Evolutionary conservation across 225 moss, liverwort and hornwort genomes (phyloP).

Genomic region (Lunularia cruciata): DNA sequence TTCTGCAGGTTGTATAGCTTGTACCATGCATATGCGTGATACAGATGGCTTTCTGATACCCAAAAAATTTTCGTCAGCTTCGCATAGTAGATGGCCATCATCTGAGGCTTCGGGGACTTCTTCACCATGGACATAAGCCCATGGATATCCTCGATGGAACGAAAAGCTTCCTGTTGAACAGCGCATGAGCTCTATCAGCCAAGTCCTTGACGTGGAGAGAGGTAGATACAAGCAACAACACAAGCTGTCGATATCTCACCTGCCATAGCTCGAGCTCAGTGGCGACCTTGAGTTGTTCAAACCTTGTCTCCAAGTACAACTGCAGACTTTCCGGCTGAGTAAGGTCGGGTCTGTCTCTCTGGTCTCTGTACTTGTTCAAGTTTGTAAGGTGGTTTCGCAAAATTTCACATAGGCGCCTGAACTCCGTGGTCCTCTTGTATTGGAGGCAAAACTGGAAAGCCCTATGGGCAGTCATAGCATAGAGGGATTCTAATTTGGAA

Average conservation of each 20-base stretch:
- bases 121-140: constrained; percentile 98
- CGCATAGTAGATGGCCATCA: constrained; percentile 99
- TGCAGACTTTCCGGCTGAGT: constrained; percentile 94
- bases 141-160: constrained; percentile 95
- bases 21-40: constrained; percentile 97
- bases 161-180: constrained; percentile 81
- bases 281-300: constrained; percentile 97
- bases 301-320: constrained; percentile 92
- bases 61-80: constrained; percentile 96
- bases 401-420: constrained; percentile 93
- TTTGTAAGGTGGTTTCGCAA: constrained; percentile 93
- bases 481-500: constrained; percentile 85
- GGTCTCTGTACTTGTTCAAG: constrained; percentile 95
- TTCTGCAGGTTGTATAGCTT: constrained; percentile 94
- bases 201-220: too few relatives aligned
- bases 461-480: constrained; percentile 94
- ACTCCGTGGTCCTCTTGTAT: constrained; percentile 93
- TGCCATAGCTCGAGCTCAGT: constrained; percentile 99
- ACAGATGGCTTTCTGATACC: constrained; percentile 83
- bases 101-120: constrained; percentile 88
- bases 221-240: too few relatives aligned
- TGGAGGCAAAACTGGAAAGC: constrained; percentile 99
- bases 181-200: background rate
- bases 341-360: constrained; percentile 92
- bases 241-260: constrained; percentile 34